These are phyloP conservation scores for Astrocystis sublimbata DNA, from an alignment of 495 filamentous ascomycete genomes.

Conservation along the genomic window DNA sequence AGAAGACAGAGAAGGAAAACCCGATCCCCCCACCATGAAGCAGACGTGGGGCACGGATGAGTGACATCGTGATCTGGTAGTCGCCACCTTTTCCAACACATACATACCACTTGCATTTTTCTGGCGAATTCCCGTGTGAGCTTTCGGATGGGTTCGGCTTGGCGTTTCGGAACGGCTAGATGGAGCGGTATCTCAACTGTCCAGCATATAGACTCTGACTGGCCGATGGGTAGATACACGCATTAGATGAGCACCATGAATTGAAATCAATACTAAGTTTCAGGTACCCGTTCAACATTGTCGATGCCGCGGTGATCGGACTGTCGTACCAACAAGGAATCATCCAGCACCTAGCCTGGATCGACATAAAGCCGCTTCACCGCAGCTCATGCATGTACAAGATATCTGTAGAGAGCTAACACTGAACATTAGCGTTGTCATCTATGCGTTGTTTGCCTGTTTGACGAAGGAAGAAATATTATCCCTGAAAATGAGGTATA, in stretches of 20 bases:
- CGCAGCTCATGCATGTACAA: not conserved
- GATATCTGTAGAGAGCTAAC: too few relatives aligned
- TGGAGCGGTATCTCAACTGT: not conserved
- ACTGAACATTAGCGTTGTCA: too few relatives aligned
- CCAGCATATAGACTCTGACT: not conserved
- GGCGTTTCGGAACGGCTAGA: not conserved
- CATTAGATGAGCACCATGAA: not conserved
- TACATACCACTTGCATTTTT: not conserved
- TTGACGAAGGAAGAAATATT: too few relatives aligned
- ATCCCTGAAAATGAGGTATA: too few relatives aligned
- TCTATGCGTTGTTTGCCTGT: not conserved
- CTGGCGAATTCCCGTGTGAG: too few relatives aligned
- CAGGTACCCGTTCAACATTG: too few relatives aligned
- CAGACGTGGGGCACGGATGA: not conserved
- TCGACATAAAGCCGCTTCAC: not conserved
- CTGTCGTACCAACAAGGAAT: not conserved
- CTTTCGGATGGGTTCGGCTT: not conserved
- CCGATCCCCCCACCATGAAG: slow-evolving; percentile 10
- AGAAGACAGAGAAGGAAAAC: slow-evolving; percentile 28
- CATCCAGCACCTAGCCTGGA: not conserved
- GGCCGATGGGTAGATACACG: not conserved
- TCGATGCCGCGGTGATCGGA: too few relatives aligned
- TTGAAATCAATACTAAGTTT: too few relatives aligned
- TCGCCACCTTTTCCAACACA: not conserved
- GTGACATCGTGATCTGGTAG: not conserved